Evolutionary conservation across 352 stramenopile species (phyloP).

Genomic region (Globisporangium spinosum): DNA sequence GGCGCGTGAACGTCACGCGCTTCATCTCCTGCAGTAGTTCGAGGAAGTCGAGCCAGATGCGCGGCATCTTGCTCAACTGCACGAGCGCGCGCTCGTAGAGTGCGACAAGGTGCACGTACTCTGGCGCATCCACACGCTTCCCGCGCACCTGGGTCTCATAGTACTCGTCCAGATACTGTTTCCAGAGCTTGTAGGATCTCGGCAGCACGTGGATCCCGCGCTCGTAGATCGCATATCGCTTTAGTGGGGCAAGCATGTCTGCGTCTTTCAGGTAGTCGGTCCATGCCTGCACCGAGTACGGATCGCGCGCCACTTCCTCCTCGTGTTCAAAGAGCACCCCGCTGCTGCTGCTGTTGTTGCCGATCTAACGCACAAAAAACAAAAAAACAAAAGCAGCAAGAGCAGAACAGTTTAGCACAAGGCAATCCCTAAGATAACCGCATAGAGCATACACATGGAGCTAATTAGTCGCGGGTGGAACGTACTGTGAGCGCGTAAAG

Average conservation of each 20-base stretch:
- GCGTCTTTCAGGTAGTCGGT: constrained; percentile 46
- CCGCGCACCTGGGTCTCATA: constrained; percentile 62
- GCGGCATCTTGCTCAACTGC: constrained; percentile 94
- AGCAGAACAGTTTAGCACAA: neutral
- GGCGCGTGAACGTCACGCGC: constrained; percentile 74
- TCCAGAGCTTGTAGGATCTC: constrained; percentile 95
- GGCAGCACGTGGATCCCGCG: constrained; percentile 81
- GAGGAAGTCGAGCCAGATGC: constrained; percentile 94
- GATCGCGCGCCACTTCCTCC: constrained; percentile 80
- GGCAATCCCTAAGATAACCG: no score
- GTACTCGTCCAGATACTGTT: constrained; percentile 77
- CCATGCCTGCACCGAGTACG: constrained; percentile 86
- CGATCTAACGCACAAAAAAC: neutral
- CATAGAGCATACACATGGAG: neutral
- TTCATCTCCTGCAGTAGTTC: constrained; percentile 72
- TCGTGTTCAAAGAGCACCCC: constrained; percentile 52
- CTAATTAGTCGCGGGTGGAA: neutral
- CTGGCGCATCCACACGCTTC: constrained; percentile 48
- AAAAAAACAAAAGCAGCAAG: neutral
- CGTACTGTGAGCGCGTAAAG: constrained; percentile 6
- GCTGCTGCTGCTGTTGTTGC: neutral
- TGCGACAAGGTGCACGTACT: constrained; percentile 34
- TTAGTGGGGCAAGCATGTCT: constrained; percentile 15
- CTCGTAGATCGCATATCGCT: constrained; percentile 78
- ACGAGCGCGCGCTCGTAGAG: constrained; percentile 90